Base-by-base conservation (phyloP, 768 basidiomycete genomes). In the Trametes cingulata region DNA sequence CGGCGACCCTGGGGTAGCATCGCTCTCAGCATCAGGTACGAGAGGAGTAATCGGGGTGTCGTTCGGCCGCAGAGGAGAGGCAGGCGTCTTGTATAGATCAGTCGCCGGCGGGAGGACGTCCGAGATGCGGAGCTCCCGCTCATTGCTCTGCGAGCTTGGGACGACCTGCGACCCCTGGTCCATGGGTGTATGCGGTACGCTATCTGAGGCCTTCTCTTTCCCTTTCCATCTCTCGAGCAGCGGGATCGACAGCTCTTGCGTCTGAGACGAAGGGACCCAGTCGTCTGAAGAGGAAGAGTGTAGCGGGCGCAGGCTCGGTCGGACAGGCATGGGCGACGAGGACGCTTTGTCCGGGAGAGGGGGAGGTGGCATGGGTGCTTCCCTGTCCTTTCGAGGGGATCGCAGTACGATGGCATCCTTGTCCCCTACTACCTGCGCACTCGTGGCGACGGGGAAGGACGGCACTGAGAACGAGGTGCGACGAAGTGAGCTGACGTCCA, bases 221-320 rank as follows among this genome's bases (percentile, higher is more conserved):
- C 8, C 29, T 12, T 20, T 24, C 29, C 29, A 9, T 12, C 13
- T 9, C 15, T 56, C 48, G 3, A 8, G 20, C 2, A 7, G 56
- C 2, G 52, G 56, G 10, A 60, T 53, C 2, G 54, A 48, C 22
- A 65, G 17, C 19, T 65, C 62, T 33, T 68, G 62, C 3, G 63
- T 56, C 42, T 67, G 67, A 4, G 65, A 68, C 1, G 69, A 69
- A 6, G 53, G 61, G 27, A 63, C 63, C 51, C 52, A 56, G 14
- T 48, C 49, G 8, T 57, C 56, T 3, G 52, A 55, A 13, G 36
- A 56, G 2, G 42, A 41, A 7, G 62, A 51, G 25, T 25, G 51
- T 1, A 29, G 41, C 10, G 27, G 36, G 14, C 27, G 47, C 10
- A 42, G 45, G 12, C 14, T 1, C 2, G 37, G 46, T 7, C 48